Evolutionary conservation across 352 stramenopile genomes (phyloP).

Genomic region (Phytophthora gonapodyides): DNA sequence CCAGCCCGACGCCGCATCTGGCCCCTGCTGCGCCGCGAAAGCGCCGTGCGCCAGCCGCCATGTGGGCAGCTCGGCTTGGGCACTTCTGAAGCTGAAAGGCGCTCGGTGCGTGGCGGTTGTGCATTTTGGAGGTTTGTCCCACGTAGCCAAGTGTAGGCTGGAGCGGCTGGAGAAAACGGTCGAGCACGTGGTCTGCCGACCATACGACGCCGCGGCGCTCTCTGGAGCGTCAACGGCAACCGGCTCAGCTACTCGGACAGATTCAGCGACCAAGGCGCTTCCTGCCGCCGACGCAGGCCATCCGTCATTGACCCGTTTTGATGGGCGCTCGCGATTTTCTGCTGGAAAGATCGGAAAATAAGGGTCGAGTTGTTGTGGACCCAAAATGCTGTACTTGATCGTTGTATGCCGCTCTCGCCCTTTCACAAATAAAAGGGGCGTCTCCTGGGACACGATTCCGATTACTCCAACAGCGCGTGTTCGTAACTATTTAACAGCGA

Average conservation of each 20-base stretch:
- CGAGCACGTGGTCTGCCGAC: conserved; percentile 8
- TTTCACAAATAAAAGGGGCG: too few relatives aligned
- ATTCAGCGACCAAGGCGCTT: too few relatives aligned
- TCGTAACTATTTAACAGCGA: too few relatives aligned
- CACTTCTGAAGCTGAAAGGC: conserved; percentile 19
- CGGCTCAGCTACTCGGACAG: too few relatives aligned
- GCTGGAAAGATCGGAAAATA: conserved; percentile 5
- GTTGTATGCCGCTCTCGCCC: conserved; percentile 1
- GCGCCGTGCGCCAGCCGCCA: conserved; percentile 20
- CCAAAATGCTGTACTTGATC: conserved; percentile 12
- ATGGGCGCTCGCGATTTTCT: conserved; percentile 24
- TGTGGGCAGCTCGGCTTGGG: conserved; percentile 4
- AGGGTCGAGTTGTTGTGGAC: conserved; percentile 3
- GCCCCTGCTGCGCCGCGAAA: conserved; percentile 18
- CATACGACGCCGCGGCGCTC: conserved; percentile 10
- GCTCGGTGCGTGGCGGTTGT: conserved; percentile 10
- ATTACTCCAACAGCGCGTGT: too few relatives aligned
- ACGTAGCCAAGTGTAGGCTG: conserved; percentile 19
- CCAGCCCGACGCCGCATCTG: conserved; percentile 9
- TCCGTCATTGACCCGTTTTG: conserved; percentile 4
- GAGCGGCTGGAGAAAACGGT: conserved; percentile 19
- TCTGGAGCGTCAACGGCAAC: conserved; percentile 1
- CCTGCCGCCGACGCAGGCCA: too few relatives aligned
- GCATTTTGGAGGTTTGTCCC: conserved; percentile 4
- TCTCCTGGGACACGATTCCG: too few relatives aligned